phyloP scores from a whole-genome alignment of 257 asterid genomes.

The Solanum paucissectum region DNA sequence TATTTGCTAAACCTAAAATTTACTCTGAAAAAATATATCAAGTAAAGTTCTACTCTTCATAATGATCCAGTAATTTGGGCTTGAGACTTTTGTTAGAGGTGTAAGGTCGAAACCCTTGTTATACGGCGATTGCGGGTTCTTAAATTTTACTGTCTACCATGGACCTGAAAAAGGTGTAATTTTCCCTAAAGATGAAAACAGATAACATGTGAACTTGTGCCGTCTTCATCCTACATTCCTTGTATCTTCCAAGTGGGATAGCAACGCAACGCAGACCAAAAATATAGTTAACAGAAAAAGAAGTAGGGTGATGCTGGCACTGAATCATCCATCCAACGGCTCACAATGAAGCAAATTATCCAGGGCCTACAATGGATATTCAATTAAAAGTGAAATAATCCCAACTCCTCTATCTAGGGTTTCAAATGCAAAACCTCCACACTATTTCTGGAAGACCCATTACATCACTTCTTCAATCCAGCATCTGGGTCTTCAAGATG shows the following conservation, averaged over 20 bases:
- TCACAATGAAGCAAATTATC: background rate
- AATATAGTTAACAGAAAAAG: background rate
- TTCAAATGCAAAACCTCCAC: conserved; percentile 7
- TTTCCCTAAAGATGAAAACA: background rate
- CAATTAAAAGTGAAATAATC: background rate
- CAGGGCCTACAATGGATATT: background rate
- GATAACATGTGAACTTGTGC: too few relatives aligned
- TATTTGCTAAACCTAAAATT: too few relatives aligned
- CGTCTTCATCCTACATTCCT: background rate
- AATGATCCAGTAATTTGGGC: too few relatives aligned
- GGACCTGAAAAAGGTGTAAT: background rate
- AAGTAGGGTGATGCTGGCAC: too few relatives aligned
- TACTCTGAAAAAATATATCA: too few relatives aligned
- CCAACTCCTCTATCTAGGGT: conserved; percentile 15
- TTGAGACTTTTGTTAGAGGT: too few relatives aligned
- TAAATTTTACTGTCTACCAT: background rate
- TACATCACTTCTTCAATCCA: background rate
- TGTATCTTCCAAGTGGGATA: background rate
- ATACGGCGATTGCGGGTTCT: too few relatives aligned
- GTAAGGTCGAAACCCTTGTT: too few relatives aligned
- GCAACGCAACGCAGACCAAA: background rate
- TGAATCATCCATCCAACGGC: background rate
- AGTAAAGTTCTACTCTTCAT: too few relatives aligned
- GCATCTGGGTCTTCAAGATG: background rate
- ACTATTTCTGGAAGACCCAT: background rate